phyloP scores from a whole-genome alignment of 2,329 filamentous ascomycete genomes.

The Colletotrichum navitas region DNA sequence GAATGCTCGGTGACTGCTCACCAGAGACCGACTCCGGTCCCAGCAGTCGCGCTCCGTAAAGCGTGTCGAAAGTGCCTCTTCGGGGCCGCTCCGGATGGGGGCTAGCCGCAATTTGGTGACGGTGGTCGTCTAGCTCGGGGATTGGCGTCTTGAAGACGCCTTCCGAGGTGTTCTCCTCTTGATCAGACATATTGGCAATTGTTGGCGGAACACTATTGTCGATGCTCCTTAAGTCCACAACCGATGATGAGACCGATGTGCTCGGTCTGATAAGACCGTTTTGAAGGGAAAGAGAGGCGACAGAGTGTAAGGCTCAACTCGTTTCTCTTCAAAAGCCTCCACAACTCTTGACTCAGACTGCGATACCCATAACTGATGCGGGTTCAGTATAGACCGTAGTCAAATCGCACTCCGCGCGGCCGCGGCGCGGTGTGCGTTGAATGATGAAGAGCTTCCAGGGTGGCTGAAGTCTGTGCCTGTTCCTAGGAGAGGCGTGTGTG shows the following conservation, averaged over 20 bases:
- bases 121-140: slow-evolving; percentile 89
- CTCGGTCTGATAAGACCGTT: slow-evolving; percentile 1
- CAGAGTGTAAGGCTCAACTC: slow-evolving; percentile 7
- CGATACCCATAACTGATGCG: slow-evolving; percentile 40
- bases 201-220: slow-evolving; percentile 44
- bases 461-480: background rate
- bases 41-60: slow-evolving; percentile 67
- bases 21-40: slow-evolving; percentile 48
- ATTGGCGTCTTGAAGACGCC: slow-evolving; percentile 80
- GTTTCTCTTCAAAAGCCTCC: slow-evolving; percentile 38
- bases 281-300: background rate
- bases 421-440: slow-evolving; percentile 40
- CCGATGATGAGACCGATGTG: background rate
- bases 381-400: slow-evolving; percentile 23
- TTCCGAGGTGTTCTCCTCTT: slow-evolving; percentile 70
- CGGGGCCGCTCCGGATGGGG: slow-evolving; percentile 72
- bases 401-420: slow-evolving; percentile 38
- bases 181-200: slow-evolving; percentile 74
- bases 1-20: slow-evolving; percentile 54
- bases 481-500: slow-evolving; percentile 8
- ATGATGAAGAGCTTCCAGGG: slow-evolving; percentile 28
- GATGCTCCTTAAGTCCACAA: slow-evolving; percentile 3
- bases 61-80: slow-evolving; percentile 80
- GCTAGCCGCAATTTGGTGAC: slow-evolving; percentile 72
- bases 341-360: slow-evolving; percentile 35